These are phyloP conservation scores for Sicyos baderoa DNA, from an alignment of 306 rosid genomes.

Conservation along the genomic window DNA sequence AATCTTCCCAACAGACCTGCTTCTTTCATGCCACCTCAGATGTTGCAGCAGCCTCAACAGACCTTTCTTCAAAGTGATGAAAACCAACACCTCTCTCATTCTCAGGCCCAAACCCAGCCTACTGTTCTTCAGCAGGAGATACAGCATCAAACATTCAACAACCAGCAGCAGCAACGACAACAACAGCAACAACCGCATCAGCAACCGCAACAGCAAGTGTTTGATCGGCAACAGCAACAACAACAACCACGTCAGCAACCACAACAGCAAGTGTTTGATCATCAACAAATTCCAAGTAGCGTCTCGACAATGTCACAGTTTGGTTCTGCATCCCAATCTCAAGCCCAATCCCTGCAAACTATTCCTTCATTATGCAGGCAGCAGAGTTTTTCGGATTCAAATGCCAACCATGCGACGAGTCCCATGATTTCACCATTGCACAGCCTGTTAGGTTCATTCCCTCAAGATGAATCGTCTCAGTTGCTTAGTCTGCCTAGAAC, in stretches of 20 bases:
- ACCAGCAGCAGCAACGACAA: background rate
- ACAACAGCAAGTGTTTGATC: conserved; percentile 43
- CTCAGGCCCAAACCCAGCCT: conserved; percentile 43
- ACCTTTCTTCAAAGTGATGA: conserved; percentile 54
- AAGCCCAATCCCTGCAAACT: conserved; percentile 54
- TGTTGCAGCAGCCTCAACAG: conserved; percentile 51
- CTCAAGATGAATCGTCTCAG: conserved; percentile 68
- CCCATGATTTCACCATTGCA: conserved; percentile 69
- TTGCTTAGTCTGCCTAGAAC: conserved; percentile 52
- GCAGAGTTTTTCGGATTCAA: conserved; percentile 71
- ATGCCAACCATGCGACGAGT: conserved; percentile 47
- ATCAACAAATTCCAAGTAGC: conserved; percentile 51
- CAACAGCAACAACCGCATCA: conserved; percentile 19
- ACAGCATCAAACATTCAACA: conserved; percentile 21
- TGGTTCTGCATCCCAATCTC: conserved; percentile 56
- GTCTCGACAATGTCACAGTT: conserved; percentile 65
- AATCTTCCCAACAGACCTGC: conserved; percentile 54
- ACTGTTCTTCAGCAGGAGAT: conserved; percentile 49
- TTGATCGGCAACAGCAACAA: conserved; percentile 22
- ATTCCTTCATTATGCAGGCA: conserved; percentile 61
- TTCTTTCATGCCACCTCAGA: conserved; percentile 63
- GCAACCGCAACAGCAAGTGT: conserved; percentile 18
- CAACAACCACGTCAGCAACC: conserved; percentile 29
- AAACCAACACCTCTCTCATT: conserved; percentile 42
- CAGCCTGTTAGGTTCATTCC: conserved; percentile 64